phyloP scores from a whole-genome alignment of 805 yeast species.

The Candida michaelii region DNA sequence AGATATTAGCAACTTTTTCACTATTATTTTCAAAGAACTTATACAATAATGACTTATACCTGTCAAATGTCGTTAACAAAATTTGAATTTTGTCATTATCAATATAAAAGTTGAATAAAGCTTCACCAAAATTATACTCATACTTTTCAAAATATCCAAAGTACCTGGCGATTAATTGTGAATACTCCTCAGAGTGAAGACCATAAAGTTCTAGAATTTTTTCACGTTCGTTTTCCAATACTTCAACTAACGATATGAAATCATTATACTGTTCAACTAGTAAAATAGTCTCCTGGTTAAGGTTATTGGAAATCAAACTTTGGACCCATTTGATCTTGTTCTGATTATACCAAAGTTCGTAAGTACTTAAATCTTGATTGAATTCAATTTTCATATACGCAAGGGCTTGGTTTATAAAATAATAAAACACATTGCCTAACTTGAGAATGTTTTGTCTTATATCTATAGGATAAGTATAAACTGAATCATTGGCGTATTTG shows the following conservation, averaged over 20 bases:
- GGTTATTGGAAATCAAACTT: conserved; percentile 49
- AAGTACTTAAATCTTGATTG: conserved; percentile 25
- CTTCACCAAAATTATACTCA: conserved; percentile 67
- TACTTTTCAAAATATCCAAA: conserved; percentile 56
- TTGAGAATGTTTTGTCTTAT: conserved; percentile 22
- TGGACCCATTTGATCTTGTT: conserved; percentile 55
- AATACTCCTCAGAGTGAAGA: conserved; percentile 15
- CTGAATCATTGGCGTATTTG: conserved; percentile 10
- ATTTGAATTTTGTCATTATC: conserved; percentile 50
- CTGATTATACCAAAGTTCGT: conserved; percentile 32
- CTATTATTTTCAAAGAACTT: conserved; percentile 49
- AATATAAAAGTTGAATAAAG: conserved; percentile 60
- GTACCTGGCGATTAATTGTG: conserved; percentile 29
- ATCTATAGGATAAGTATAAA: conserved; percentile 17
- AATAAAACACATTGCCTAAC: conserved; percentile 33
- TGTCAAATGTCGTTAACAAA: conserved; percentile 57
- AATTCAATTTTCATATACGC: conserved; percentile 27
- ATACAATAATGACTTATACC: conserved; percentile 48
- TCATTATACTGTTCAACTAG: conserved; percentile 70
- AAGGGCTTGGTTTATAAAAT: conserved; percentile 35
- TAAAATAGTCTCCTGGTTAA: conserved; percentile 53
- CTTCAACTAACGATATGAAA: conserved; percentile 59
- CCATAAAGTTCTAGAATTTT: conserved; percentile 20
- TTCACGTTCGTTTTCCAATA: conserved; percentile 35
- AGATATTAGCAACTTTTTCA: conserved; percentile 48